Percentiles rank a stretch among this genome's conserved stretches.
phyloP scores from a whole-genome alignment of 352 stramenopile genomes.

The Pythium insidiosum region DNA sequence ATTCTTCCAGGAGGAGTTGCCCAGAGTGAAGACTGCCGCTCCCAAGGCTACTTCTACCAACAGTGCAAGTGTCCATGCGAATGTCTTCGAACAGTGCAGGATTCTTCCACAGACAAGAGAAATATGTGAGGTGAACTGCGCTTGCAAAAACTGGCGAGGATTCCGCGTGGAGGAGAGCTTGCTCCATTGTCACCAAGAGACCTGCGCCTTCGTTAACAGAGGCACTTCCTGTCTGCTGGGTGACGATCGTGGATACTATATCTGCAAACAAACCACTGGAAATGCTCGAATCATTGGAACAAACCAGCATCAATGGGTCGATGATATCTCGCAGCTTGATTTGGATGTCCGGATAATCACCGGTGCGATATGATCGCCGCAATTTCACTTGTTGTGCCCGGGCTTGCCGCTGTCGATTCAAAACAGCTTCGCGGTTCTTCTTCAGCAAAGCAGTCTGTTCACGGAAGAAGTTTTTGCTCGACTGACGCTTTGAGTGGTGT shows the following conservation, averaged over 20 bases:
- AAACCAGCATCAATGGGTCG: constrained; percentile 54
- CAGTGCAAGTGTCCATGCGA: constrained; percentile 20
- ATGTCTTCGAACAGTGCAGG: constrained; percentile 20
- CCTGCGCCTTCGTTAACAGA: too few relatives aligned
- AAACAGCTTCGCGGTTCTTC: constrained; percentile 42
- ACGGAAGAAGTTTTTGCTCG: constrained; percentile 50
- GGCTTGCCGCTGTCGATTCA: constrained; percentile 35
- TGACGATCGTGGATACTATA: too few relatives aligned
- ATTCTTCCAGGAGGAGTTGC: constrained; percentile 60
- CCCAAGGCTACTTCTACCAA: constrained; percentile 52
- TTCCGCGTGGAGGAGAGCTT: constrained; percentile 3
- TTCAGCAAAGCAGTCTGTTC: constrained; percentile 44
- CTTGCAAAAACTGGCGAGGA: constrained; percentile 12
- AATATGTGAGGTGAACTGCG: constrained; percentile 36
- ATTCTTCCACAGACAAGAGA: constrained; percentile 27
- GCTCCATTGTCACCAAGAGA: too few relatives aligned
- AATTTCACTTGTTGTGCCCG: constrained; percentile 50
- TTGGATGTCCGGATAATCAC: constrained; percentile 76
- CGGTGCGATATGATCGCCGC: constrained; percentile 54
- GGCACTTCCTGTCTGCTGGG: too few relatives aligned
- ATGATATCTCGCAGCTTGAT: constrained; percentile 65
- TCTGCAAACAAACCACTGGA: too few relatives aligned
- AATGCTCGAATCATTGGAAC: too few relatives aligned
- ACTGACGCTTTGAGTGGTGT: too few relatives aligned
- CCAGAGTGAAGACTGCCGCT: constrained; percentile 49